phyloP scores from a whole-genome alignment of 208 protist genomes.

The Crithidia acanthocephali region DNA sequence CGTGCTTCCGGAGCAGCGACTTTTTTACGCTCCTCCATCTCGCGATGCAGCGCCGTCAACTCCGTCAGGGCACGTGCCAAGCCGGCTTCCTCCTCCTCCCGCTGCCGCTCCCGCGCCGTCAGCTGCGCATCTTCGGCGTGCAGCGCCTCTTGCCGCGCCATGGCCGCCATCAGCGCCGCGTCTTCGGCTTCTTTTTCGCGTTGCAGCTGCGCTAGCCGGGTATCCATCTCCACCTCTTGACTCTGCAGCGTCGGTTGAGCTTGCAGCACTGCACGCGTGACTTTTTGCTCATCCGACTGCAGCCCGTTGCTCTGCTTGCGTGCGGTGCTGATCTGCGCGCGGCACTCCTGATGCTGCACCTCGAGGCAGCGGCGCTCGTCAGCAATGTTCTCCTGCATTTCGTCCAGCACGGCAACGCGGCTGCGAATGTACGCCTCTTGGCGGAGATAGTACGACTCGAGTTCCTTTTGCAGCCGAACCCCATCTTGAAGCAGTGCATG shows the following conservation, averaged over 20 bases:
- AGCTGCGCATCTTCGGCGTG: slow-evolving; percentile 51
- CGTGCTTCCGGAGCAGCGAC: slow-evolving; percentile 68
- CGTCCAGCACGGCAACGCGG: slow-evolving; percentile 78
- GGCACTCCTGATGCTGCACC: slow-evolving; percentile 86
- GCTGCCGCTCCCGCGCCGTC: slow-evolving; percentile 47
- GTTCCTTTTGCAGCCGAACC: slow-evolving; percentile 60
- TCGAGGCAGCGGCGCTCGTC: slow-evolving; percentile 87
- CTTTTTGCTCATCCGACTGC: slow-evolving; percentile 54
- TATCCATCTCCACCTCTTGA: slow-evolving; percentile 58
- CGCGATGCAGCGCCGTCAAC: slow-evolving; percentile 51
- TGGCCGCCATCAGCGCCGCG: slow-evolving; percentile 38
- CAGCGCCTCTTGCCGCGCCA: slow-evolving; percentile 46
- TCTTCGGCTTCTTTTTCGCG: slow-evolving; percentile 52
- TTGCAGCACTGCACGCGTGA: slow-evolving; percentile 38
- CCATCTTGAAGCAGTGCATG: slow-evolving; percentile 39
- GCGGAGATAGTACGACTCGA: slow-evolving; percentile 77
- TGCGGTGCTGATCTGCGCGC: slow-evolving; percentile 72
- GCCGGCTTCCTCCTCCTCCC: slow-evolving; percentile 62
- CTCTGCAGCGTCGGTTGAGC: slow-evolving; percentile 45
- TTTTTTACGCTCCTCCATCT: slow-evolving; percentile 72
- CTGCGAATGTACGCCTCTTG: slow-evolving; percentile 85
- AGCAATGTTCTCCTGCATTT: slow-evolving; percentile 76
- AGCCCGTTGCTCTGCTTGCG: slow-evolving; percentile 52
- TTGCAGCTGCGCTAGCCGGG: slow-evolving; percentile 42
- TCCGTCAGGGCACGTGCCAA: slow-evolving; percentile 65